A percentile compares a stretch with the other conserved stretches of the same genome.
These are phyloP conservation scores for Alternaria ethzedia DNA, from an alignment of 2,329 filamentous ascomycete species.

Conservation along the genomic window DNA sequence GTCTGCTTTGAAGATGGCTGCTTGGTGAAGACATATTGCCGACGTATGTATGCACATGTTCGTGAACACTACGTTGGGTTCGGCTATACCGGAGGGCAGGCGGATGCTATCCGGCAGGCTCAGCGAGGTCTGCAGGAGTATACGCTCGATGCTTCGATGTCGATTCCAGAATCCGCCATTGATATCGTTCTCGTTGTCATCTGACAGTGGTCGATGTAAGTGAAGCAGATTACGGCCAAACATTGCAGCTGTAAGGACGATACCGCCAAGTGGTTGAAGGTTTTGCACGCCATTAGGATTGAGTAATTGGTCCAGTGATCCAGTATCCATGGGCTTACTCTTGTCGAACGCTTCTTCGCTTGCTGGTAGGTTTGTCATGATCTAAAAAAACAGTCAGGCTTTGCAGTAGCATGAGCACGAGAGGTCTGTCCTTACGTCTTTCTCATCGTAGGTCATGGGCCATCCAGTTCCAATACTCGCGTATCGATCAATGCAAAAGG, in stretches of 20 bases:
- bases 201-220: conserved; percentile 81
- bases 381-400: conserved; percentile 51
- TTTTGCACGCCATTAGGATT: conserved; percentile 73
- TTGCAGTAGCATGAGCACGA: not conserved
- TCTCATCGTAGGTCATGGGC: conserved; percentile 94
- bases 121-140: conserved; percentile 84
- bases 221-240: conserved; percentile 92
- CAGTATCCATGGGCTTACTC: conserved; percentile 75
- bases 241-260: conserved; percentile 84
- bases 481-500: conserved; percentile 88
- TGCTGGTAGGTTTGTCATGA: conserved; percentile 82
- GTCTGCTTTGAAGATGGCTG: conserved; percentile 96
- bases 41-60: conserved; percentile 98
- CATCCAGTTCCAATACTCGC: conserved; percentile 96
- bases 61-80: conserved; percentile 87
- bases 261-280: conserved; percentile 78
- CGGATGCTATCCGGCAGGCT: conserved; percentile 82
- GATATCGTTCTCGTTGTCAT: conserved; percentile 84
- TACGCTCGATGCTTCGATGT: conserved; percentile 86
- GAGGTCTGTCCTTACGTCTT: conserved; percentile 65
- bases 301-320: conserved; percentile 73
- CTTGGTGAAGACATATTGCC: conserved; percentile 96
- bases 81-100: conserved; percentile 74
- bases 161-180: conserved; percentile 96
- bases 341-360: conserved; percentile 85